Evolutionary conservation across 1,284 basidiomycete genomes (phyloP), one percentile per base, ranked within the genome.

Genomic region (Cutaneotrichosporon dermatis): DNA sequence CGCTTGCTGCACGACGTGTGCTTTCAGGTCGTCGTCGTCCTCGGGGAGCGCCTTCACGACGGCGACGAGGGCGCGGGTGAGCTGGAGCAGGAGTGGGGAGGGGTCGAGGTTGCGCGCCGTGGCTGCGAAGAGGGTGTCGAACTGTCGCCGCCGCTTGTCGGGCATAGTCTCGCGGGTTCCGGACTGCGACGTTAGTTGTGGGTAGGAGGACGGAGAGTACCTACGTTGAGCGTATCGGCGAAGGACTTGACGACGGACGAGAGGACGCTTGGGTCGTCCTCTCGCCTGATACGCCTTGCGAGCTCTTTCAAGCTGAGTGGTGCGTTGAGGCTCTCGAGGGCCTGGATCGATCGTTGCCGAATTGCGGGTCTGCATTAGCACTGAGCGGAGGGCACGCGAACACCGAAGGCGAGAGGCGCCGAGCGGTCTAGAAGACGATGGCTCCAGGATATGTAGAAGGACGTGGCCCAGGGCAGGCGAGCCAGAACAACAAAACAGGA

Each of bases 301-400:
- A 58, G 44, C 6, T 56, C 53, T 4, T 55, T 42, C 12, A 60
- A 36, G 1, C 62, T 46, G 40, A 60, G 46, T 3, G 58, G 48
- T 1, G 58, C 53, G 50, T 66, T 56, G 2, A 76, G 61, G 0
- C 66, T 54, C 2, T 45, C 16, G 4, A 76, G 60, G 11, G 68
- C 69, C 52, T 69, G 61, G 25, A 73, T 51, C 0, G 66, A 64
- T 1, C 70, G 58, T 51, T 74, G 69, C 1, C 75, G 63, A 2
- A 75, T 51, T 1, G 66, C 63, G 0, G 71, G 58, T 7, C 72
- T 76, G 11, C 25, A 25, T 25, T 25, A 25, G 25, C 25, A 25
- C 25, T 25, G 25, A 25, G 25, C 25, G 25, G 25, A 25, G 25
- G 25, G 25, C 25, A 25, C 25, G 25, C 25, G 25, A 25, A 25